These are phyloP conservation scores for Nitzschia sp. DNA, from an alignment of 108 stramenopile species.

Conservation along the genomic window DNA sequence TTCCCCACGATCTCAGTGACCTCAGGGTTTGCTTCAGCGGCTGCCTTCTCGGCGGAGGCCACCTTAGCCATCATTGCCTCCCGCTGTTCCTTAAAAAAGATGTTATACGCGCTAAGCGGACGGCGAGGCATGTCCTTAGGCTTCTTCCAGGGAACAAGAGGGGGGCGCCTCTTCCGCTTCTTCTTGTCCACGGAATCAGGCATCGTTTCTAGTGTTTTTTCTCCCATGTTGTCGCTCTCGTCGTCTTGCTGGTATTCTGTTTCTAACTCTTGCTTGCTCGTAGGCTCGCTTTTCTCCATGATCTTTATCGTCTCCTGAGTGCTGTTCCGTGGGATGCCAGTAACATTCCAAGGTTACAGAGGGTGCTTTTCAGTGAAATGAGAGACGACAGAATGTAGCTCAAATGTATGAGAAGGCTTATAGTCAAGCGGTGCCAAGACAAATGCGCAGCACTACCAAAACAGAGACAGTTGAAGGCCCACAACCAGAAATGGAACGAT, in stretches of 20 bases:
- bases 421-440: neutral
- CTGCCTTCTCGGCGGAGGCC: neutral
- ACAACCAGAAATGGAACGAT: too few species aligned
- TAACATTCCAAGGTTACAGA: too few species aligned
- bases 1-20: neutral
- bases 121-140: slow-evolving; percentile 59
- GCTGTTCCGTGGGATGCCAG: neutral
- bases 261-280: neutral
- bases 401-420: neutral
- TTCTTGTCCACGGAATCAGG: slow-evolving; percentile 9
- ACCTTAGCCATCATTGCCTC: slow-evolving; percentile 28
- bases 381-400: neutral
- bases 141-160: slow-evolving; percentile 52
- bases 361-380: too few species aligned
- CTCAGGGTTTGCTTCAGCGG: neutral
- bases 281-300: neutral
- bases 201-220: neutral
- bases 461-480: too few species aligned
- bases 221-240: neutral
- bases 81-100: slow-evolving; percentile 57
- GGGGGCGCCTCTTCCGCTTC: slow-evolving; percentile 29
- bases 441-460: too few species aligned
- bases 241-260: neutral
- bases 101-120: slow-evolving; percentile 55
- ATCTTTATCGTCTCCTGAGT: neutral